Conservation (phyloP, 2,329 filamentous ascomycete species). For the Penicillium expansum region DNA sequence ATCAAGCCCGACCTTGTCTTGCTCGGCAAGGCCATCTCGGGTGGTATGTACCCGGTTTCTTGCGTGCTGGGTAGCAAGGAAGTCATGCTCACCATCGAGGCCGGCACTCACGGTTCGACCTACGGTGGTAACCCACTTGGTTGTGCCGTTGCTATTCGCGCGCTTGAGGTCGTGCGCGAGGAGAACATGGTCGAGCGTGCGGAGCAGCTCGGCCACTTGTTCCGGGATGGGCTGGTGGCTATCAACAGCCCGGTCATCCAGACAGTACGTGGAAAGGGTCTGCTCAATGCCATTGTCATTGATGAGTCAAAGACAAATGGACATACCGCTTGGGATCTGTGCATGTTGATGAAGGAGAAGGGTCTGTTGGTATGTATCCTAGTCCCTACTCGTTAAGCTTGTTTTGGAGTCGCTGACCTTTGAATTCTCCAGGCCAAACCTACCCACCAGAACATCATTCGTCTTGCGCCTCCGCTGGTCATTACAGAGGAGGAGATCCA, state of each 20-base stretch:
- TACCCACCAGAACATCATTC: conserved; percentile 97
- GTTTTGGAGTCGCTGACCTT: background rate
- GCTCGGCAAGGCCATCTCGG: conserved; percentile 95
- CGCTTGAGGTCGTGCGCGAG: conserved; percentile 89
- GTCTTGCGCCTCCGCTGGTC: conserved; percentile 91
- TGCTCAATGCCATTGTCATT: conserved; percentile 94
- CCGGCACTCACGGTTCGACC: conserved; percentile 96
- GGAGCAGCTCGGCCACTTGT: conserved; percentile 74
- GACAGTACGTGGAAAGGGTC: conserved; percentile 82
- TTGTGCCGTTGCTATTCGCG: conserved; percentile 91
- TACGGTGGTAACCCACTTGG: conserved; percentile 96
- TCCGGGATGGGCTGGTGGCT: conserved; percentile 73
- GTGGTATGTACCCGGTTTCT: conserved; percentile 98
- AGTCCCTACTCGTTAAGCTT: background rate
- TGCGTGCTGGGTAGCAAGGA: conserved; percentile 85
- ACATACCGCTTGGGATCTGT: conserved; percentile 92
- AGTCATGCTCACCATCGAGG: conserved; percentile 92
- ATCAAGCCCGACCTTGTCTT: conserved; percentile 95
- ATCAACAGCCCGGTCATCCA: conserved; percentile 79
- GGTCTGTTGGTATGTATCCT: conserved; percentile 72
- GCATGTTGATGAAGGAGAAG: conserved; percentile 92
- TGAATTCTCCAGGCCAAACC: conserved; percentile 77
- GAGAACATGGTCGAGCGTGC: conserved; percentile 83
- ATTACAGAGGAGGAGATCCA: conserved; percentile 86
- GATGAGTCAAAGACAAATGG: conserved; percentile 83